A percentile compares a stretch with the other conserved stretches of the same genome.
Evolutionary conservation across 2,329 filamentous ascomycete genomes (phyloP).

Genomic region (Fusarium pilosicola): DNA sequence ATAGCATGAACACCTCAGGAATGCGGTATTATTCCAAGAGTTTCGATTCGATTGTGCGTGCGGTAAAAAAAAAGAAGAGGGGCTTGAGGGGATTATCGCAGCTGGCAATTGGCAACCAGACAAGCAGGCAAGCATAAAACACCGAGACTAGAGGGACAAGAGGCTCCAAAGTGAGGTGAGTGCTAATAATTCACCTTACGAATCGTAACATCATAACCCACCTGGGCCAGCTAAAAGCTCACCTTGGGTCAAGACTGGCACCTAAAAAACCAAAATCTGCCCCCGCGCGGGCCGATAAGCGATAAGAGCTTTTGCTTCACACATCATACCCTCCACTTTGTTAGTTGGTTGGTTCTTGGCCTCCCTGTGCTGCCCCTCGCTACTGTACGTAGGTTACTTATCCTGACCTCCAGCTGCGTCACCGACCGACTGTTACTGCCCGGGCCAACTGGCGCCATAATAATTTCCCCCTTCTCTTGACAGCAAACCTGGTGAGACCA

Average conservation of each 20-base stretch:
- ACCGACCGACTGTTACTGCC: slow-evolving; percentile 31
- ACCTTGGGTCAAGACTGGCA: slow-evolving; percentile 16
- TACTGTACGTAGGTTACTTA: neutral
- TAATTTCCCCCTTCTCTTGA: slow-evolving; percentile 37
- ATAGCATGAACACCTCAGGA: slow-evolving; percentile 6
- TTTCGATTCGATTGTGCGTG: slow-evolving; percentile 27
- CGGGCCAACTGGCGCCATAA: slow-evolving; percentile 44
- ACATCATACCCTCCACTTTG: slow-evolving; percentile 29
- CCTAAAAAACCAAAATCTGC: slow-evolving; percentile 1
- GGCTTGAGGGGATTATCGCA: slow-evolving; percentile 19
- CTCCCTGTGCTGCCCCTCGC: slow-evolving; percentile 25
- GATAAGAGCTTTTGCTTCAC: slow-evolving; percentile 42
- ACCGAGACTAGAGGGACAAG: slow-evolving; percentile 31
- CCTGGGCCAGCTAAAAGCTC: slow-evolving; percentile 21
- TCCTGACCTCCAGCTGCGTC: slow-evolving; percentile 32
- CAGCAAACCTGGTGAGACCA: slow-evolving; percentile 37
- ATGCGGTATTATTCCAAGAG: slow-evolving; percentile 35
- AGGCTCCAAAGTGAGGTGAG: slow-evolving; percentile 27
- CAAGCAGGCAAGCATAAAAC: slow-evolving; percentile 32
- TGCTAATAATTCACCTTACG: slow-evolving; percentile 34
- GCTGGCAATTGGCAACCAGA: neutral
- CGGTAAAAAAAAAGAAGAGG: slow-evolving; percentile 27
- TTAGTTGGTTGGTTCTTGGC: slow-evolving; percentile 20
- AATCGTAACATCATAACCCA: slow-evolving; percentile 33
- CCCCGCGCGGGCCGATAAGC: slow-evolving; percentile 44